These are phyloP conservation scores for Boechera retrofracta DNA, from an alignment of 345 rosid genomes.

Conservation along the genomic window DNA sequence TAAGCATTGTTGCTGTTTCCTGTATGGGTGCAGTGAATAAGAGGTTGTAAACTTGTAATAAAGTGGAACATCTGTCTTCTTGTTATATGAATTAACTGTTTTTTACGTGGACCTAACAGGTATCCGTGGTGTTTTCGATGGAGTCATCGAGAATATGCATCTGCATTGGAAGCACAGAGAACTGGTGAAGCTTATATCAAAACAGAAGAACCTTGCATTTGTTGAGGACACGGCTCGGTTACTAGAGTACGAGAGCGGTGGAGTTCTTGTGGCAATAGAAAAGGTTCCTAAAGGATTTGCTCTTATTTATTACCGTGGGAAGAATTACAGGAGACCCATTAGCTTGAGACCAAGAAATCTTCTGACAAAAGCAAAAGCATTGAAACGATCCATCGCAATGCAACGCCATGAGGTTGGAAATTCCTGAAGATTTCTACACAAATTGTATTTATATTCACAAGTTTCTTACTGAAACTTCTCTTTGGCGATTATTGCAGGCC, in stretches of 20 bases:
- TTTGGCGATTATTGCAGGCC: conserved; percentile 59
- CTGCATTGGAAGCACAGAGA: conserved; percentile 99
- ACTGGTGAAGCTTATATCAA: conserved; percentile 91
- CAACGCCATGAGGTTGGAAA: conserved; percentile 89
- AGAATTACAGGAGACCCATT: conserved; percentile 88
- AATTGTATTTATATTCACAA: conserved; percentile 25
- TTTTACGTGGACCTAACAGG: conserved; percentile 53
- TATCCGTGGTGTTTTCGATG: conserved; percentile 98
- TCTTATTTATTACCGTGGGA: conserved; percentile 91
- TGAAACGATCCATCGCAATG: conserved; percentile 94
- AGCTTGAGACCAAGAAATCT: conserved; percentile 93
- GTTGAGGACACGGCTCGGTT: conserved; percentile 94
- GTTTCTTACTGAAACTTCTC: conserved; percentile 19
- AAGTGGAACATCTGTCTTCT: conserved; percentile 17
- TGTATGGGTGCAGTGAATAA: neutral
- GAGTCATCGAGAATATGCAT: conserved; percentile 98
- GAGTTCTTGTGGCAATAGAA: conserved; percentile 92
- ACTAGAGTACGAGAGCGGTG: conserved; percentile 95
- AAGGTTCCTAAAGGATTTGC: conserved; percentile 93
- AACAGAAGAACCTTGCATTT: conserved; percentile 88
- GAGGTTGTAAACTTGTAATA: neutral
- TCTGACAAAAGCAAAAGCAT: conserved; percentile 91
- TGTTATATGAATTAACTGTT: conserved; percentile 16
- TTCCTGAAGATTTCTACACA: conserved; percentile 4
- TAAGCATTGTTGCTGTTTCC: neutral